A percentile compares a stretch with the other conserved stretches of the same genome.
Conservation (phyloP, 2,329 filamentous ascomycete species). For the Cordyceps militaris region DNA sequence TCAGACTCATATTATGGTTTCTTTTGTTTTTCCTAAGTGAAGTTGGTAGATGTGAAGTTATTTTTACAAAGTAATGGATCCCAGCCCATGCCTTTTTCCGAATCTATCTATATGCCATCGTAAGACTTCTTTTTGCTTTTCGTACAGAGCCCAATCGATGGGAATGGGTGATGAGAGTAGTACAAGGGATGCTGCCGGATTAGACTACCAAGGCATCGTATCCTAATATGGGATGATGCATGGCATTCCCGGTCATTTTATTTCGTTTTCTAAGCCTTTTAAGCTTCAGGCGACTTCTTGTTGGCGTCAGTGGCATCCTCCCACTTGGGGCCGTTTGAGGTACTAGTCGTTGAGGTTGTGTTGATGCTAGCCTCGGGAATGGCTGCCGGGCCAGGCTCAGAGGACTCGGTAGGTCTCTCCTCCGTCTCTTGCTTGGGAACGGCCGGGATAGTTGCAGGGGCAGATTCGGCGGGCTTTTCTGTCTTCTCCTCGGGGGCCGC, state of each 20-base stretch:
- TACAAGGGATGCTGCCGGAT: neutral
- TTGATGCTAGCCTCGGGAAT: neutral
- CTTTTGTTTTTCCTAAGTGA: neutral
- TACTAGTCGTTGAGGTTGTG: conserved; percentile 1
- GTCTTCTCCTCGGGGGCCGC: neutral
- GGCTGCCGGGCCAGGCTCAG: neutral
- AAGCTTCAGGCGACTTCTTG: conserved; percentile 14
- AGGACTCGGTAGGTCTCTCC: neutral
- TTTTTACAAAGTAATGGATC: conserved; percentile 13
- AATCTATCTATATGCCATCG: conserved; percentile 10
- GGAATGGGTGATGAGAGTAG: neutral
- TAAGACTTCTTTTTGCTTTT: conserved; percentile 4
- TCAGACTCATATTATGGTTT: neutral
- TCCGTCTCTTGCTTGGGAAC: neutral
- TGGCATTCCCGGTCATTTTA: neutral
- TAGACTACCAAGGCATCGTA: neutral
- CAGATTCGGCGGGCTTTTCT: neutral
- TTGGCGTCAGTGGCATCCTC: conserved; percentile 27
- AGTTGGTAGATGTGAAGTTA: conserved; percentile 6
- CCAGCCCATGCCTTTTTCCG: neutral
- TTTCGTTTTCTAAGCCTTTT: conserved; percentile 13
- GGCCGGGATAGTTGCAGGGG: neutral
- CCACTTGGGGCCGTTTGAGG: conserved; percentile 15
- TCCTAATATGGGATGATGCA: neutral
- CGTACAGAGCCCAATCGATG: neutral